Percentiles rank a stretch among this genome's conserved stretches.
Conservation (phyloP, 176 grass and related monocot species). For the Thalia dealbata region DNA sequence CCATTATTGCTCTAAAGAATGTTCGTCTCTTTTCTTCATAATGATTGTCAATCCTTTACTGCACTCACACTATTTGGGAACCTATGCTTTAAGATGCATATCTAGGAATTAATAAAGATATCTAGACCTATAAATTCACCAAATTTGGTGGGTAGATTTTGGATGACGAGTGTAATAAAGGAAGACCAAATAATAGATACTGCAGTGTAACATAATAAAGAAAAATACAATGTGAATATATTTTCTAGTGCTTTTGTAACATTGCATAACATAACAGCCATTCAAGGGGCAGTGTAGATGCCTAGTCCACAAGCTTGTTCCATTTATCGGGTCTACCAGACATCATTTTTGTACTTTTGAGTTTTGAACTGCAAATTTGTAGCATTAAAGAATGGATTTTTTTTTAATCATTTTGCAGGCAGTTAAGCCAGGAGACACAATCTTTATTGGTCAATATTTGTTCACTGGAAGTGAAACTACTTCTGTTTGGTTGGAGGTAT, state of each 20-base stretch:
- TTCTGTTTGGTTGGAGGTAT: conserved; percentile 93
- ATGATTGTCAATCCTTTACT: background rate
- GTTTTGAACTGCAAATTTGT: background rate
- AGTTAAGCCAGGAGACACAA: conserved; percentile 69
- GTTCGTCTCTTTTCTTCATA: background rate
- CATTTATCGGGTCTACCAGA: too few relatives aligned
- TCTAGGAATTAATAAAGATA: background rate
- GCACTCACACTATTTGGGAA: background rate
- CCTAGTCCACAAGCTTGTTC: too few relatives aligned
- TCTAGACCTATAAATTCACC: background rate
- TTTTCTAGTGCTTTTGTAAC: too few relatives aligned
- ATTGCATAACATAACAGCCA: too few relatives aligned
- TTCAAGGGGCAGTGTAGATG: too few relatives aligned
- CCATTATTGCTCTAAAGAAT: background rate
- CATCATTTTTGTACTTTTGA: background rate
- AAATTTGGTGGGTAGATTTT: too few relatives aligned
- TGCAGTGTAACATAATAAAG: too few relatives aligned
- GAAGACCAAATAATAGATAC: too few relatives aligned
- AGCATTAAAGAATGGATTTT: background rate
- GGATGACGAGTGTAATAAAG: too few relatives aligned
- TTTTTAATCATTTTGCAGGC: conserved; percentile 32
- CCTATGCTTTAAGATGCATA: background rate
- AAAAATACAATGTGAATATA: too few relatives aligned
- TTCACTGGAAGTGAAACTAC: conserved; percentile 98
- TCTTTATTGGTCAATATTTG: conserved; percentile 94